Evolutionary conservation across 345 rosid genomes (phyloP).

Genomic region (Brassica juncea): DNA sequence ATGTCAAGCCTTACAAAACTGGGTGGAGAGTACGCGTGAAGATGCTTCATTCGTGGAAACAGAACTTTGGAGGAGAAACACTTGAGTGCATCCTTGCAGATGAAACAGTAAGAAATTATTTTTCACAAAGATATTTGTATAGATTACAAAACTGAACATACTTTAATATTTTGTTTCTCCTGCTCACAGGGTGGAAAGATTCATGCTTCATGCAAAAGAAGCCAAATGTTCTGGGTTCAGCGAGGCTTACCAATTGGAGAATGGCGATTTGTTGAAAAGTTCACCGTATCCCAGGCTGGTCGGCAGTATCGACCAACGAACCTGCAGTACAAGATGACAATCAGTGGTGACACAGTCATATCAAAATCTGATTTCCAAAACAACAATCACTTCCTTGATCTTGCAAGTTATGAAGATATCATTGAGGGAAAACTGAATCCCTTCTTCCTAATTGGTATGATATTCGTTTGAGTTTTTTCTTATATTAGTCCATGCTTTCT

Average conservation of each 20-base stretch:
- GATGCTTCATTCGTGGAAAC: neutral
- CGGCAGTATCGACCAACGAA: neutral
- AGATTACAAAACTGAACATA: neutral
- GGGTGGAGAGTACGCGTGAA: neutral
- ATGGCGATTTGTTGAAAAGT: neutral
- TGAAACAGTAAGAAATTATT: neutral
- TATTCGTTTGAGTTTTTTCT: too few relatives aligned
- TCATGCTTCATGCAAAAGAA: neutral
- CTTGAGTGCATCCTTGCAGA: neutral
- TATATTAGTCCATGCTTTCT: neutral
- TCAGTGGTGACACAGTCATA: neutral
- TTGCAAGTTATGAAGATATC: neutral
- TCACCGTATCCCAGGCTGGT: neutral
- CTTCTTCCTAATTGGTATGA: neutral
- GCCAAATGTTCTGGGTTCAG: neutral
- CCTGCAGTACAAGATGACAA: neutral
- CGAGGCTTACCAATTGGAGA: neutral
- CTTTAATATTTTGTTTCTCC: neutral
- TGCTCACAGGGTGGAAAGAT: neutral
- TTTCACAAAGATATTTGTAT: neutral
- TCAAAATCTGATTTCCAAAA: neutral
- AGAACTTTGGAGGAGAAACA: neutral
- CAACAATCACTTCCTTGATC: neutral
- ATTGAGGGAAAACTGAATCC: neutral
- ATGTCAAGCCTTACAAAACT: neutral